Conservation (phyloP, 768 basidiomycete genomes). For the Tricholoma terreum region DNA sequence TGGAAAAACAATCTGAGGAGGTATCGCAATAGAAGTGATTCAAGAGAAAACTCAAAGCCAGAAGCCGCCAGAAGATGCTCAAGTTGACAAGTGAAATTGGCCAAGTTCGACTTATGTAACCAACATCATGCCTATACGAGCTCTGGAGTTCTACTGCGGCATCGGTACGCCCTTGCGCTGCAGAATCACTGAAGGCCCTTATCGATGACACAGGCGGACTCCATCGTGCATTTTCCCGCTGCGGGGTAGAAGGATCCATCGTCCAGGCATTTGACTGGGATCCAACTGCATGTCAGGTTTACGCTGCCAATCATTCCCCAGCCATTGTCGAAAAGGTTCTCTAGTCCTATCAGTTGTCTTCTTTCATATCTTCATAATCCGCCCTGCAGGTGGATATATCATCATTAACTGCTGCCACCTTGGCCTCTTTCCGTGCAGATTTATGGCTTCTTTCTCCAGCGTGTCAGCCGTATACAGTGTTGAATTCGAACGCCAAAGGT, state of each 20-base stretch:
- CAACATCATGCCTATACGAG: slow-evolving; percentile 27
- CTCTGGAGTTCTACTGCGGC: slow-evolving; percentile 75
- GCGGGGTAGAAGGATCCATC: slow-evolving; percentile 43
- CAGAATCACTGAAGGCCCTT: background rate
- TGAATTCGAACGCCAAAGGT: slow-evolving; percentile 72
- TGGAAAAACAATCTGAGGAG: background rate
- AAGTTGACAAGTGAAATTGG: background rate
- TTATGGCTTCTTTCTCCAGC: slow-evolving; percentile 81
- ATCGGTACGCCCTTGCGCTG: slow-evolving; percentile 50
- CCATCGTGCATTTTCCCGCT: slow-evolving; percentile 61
- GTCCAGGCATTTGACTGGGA: slow-evolving; percentile 84
- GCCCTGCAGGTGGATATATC: slow-evolving; percentile 55
- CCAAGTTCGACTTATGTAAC: background rate
- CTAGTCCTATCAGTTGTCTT: background rate
- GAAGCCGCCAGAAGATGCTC: no score
- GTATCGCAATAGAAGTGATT: background rate
- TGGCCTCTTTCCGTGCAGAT: slow-evolving; percentile 49
- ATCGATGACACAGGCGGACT: slow-evolving; percentile 54
- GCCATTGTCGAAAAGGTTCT: slow-evolving; percentile 49
- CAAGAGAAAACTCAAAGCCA: no score
- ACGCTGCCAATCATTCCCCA: slow-evolving; percentile 55
- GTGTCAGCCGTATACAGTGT: slow-evolving; percentile 81
- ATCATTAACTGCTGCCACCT: slow-evolving; percentile 44
- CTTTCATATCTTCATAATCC: slow-evolving; percentile 5
- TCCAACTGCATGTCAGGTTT: slow-evolving; percentile 68